Evolutionary conservation across 1,139 yeast genomes (phyloP), one percentile per base, ranked within the genome.

Genomic region (Protomyces lactucae-debilis): DNA sequence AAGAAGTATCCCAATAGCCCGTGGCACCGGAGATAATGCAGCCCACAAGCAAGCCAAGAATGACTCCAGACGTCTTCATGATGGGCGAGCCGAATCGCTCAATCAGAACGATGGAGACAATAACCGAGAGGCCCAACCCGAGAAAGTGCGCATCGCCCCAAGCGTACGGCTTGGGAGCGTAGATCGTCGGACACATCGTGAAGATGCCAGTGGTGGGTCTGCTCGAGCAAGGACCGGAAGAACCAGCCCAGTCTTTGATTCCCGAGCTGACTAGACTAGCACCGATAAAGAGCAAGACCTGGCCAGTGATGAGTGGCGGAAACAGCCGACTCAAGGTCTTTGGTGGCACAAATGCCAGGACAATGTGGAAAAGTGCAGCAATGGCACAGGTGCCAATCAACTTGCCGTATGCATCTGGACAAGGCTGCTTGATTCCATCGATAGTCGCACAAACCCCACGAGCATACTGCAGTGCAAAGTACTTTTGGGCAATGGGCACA

Each of bases 81-180:
- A 90, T 87, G 65, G 97, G 97, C n/a, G 96, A 84, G 37, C 97
- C 97, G 81, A 88, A 90, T 73, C 84, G 84, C 75, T 91, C 97
- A 69, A 87, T 82, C 45, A 88, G 68, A 65, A 90, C 80, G 71
- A 91, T 89, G 9, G 89, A 78, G 37, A 84, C 79, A 72, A 83
- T 88, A 12, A 90, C 97, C 48, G 86, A 77, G 79, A 91, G 89
- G 1, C 97, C 97, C 36, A 90, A 80, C 55, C 97, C 97, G 69
- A 91, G 76, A 72, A 86, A 90, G 73, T 85, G 82, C 9, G 96
- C 95, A 35, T 91, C 83, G 2, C 97, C 97, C 91, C 93, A 90
- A 8, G 82, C 81, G 64, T 83, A 80, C 57, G 86, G 83, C 59
- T 72, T 75, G 10, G 85, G 83, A n/a, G 81, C 85, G 57, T 74